Base-by-base conservation (phyloP, 2,329 filamentous ascomycete species). In the Colletotrichum karsti region DNA sequence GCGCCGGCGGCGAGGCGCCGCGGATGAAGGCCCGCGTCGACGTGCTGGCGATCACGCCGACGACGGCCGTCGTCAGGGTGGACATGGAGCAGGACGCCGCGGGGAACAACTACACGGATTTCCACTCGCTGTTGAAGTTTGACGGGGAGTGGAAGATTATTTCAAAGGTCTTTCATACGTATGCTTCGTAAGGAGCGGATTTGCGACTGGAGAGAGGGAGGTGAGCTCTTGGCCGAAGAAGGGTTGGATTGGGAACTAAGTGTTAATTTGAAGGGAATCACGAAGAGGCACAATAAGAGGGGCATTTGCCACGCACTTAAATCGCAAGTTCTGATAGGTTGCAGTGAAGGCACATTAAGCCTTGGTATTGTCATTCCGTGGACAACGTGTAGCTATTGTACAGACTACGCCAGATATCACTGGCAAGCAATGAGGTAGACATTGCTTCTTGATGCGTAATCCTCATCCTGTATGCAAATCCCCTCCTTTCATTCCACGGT, bases 171-270 rank as follows among this genome's bases (percentile, higher is more conserved):
- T 71, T 67, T 12, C 67, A 69, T 8, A 58, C 50, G 18, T 69
- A 61, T 20, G 80, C 46, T 10, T 51, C n/a, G n/a, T 51, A 4
- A 13, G 12, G 33, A n/a, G n/a, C n/a, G n/a, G n/a, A n/a, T n/a
- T n/a, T n/a, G n/a, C n/a, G n/a, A n/a, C n/a, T n/a, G n/a, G n/a
- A n/a, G 12, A 24, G 20, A 1, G 20, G 9, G 0, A 2, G 20
- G 5, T 3, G 20, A 9, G 6, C n/a, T n/a, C n/a, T 24, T 24
- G 42, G 10, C 13, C 0, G 2, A 0, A 46, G 5, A 8, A 13
- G 18, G 18, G 41, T 12, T 44, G 18, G 4, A 44, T 12, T 13
- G 41, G 18, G 41, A 9, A 22, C 13, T 7, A 4, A 42, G 0
- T 6, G 24, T 24, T 13, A 46, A 46, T 22, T 22, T 10, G 5